Base-by-base conservation (phyloP, 2,329 filamentous ascomycete genomes). In the Ophiostoma populinum region DNA sequence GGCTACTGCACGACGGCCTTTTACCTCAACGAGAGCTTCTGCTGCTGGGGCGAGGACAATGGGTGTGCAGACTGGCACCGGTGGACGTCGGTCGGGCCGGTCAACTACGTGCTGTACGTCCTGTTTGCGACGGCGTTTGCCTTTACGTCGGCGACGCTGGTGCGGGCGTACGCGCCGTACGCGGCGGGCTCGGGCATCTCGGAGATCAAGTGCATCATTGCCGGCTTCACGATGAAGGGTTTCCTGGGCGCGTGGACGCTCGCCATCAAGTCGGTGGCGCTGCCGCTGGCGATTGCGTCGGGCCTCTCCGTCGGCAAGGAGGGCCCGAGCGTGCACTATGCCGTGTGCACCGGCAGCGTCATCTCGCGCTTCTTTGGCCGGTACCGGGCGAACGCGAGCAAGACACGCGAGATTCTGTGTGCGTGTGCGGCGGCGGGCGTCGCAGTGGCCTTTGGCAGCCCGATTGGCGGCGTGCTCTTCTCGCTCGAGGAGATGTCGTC, bases 141-240 rank as follows among this genome's bases (percentile, higher is more conserved):
- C 13, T 79, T 80, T 36, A 77, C 77, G 4, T 77, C 86, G 3
- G 86, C 86, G 1, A 75, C 69, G 24, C 64, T 98, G 26, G 90
- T 98, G 50, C 90, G 83, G 52, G 75, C 73, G 1, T 95, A 90
- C 55, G 86, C 90, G 5, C 90, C 90, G 0, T 98, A 98, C 53
- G 90, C 90, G 9, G 90, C 90, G 22, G 90, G 90, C 12, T 93
- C 83, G 10, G 90, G 90, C 26, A 98, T 98, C 39, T 94, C 85
- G 10, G 90, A 98, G 59, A 98, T 98, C 65, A 98, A 98, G 57
- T 93, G 85, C 56, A 95, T 98, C 51, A 93, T 98, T 50, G 90
- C 87, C 5, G 90, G 90, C 3, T 98, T 98, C 52, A 82, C 95
- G 33, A 98, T 98, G 90, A 94, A 95, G 56, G 90, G 86, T 0